Percentiles rank a stretch among this genome's conserved stretches.
phyloP scores from a whole-genome alignment of 148 eudicot species.

The Spergularia bocconei region DNA sequence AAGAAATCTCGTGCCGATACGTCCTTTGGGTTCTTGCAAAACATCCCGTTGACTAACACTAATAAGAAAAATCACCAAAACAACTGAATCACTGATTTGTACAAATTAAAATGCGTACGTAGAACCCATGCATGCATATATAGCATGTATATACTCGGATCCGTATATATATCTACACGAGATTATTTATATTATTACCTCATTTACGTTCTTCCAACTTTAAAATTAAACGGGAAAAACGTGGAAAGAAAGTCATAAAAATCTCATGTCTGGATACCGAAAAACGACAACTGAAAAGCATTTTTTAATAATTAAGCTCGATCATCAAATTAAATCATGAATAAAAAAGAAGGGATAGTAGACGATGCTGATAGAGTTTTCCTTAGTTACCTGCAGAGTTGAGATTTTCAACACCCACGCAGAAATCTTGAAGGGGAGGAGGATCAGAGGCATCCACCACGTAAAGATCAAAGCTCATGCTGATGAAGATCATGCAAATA shows the following conservation, averaged over 20 bases:
- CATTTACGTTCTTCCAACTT: too few species aligned
- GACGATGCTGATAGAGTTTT: too few species aligned
- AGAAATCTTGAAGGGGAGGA: constrained; percentile 28
- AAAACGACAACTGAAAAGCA: too few species aligned
- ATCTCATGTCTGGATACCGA: too few species aligned
- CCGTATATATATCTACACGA: too few species aligned
- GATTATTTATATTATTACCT: too few species aligned
- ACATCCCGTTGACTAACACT: constrained; percentile 25
- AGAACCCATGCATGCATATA: too few species aligned
- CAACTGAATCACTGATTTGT: neutral
- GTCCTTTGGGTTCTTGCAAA: constrained; percentile 26
- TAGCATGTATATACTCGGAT: too few species aligned
- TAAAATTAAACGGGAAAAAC: too few species aligned
- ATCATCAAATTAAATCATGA: too few species aligned
- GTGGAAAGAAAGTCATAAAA: too few species aligned
- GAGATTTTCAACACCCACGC: constrained; percentile 22
- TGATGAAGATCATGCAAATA: constrained; percentile 11
- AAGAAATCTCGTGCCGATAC: constrained; percentile 27
- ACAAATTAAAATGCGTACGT: too few species aligned
- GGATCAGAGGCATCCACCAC: constrained; percentile 22
- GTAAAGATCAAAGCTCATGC: neutral
- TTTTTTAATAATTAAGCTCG: neutral
- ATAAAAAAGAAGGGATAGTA: neutral
- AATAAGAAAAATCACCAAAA: neutral
- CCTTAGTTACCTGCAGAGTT: constrained; percentile 1